These are phyloP conservation scores for Plasmopara muralis DNA, from an alignment of 352 stramenopile genomes.

Conservation along the genomic window DNA sequence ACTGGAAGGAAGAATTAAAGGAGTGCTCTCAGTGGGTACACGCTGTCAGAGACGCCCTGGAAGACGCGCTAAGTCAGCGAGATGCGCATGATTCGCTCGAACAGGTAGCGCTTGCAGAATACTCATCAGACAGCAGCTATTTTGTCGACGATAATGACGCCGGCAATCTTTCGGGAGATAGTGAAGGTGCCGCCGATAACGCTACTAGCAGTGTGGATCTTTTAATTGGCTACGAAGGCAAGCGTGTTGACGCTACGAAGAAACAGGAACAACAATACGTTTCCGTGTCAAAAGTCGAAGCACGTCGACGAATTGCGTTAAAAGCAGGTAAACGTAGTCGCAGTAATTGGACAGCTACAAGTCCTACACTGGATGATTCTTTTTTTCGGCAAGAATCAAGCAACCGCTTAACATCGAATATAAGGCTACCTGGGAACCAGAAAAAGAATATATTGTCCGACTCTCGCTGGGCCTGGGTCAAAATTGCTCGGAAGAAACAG, in stretches of 20 bases:
- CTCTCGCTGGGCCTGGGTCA: slow-evolving; percentile 42
- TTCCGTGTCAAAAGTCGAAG: neutral
- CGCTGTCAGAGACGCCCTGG: slow-evolving; percentile 21
- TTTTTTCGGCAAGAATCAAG: slow-evolving; percentile 11
- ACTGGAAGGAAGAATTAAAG: slow-evolving; percentile 38
- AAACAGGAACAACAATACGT: slow-evolving; percentile 4
- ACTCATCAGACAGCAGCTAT: slow-evolving; percentile 21
- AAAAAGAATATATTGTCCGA: slow-evolving; percentile 28
- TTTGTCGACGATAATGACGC: slow-evolving; percentile 7
- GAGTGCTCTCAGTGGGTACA: slow-evolving; percentile 54
- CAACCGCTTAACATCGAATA: slow-evolving; percentile 24
- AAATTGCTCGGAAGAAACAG: slow-evolving; percentile 32
- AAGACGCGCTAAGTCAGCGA: slow-evolving; percentile 26
- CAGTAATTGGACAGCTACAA: slow-evolving; percentile 9
- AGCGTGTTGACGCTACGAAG: neutral
- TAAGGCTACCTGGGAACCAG: slow-evolving; percentile 32
- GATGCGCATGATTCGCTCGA: slow-evolving; percentile 16
- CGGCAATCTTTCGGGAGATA: neutral
- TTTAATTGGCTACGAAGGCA: slow-evolving; percentile 3
- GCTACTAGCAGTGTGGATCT: slow-evolving; percentile 10
- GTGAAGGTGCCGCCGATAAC: neutral
- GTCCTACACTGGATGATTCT: slow-evolving; percentile 36
- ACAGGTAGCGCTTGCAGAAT: slow-evolving; percentile 6
- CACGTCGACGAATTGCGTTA: neutral
- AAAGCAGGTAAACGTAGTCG: slow-evolving; percentile 1